Conservation (phyloP, 768 basidiomycete species). For the Suillus alpinus region DNA sequence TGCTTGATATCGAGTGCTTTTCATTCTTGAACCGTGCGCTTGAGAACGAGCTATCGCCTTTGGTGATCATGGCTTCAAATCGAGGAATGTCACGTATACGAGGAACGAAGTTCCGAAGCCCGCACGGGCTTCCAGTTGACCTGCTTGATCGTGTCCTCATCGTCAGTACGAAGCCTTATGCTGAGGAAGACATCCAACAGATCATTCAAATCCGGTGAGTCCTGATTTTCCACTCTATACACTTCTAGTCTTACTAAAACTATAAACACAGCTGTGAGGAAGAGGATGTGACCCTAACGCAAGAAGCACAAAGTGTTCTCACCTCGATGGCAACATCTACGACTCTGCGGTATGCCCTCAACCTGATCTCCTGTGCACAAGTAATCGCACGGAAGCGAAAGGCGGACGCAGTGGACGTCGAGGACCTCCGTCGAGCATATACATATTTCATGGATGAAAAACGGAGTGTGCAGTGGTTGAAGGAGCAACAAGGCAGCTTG, state of each 20-base stretch:
- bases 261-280: constrained; percentile 69
- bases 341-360: constrained; percentile 90
- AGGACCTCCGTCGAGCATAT: constrained; percentile 83
- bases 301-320: constrained; percentile 73
- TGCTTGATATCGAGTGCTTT: constrained; percentile 99
- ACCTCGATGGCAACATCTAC: constrained; percentile 88
- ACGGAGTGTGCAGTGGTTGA: constrained; percentile 87
- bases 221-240: background rate
- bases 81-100: constrained; percentile 92
- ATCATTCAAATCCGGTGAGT: constrained; percentile 87
- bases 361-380: constrained; percentile 91
- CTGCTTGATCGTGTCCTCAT: constrained; percentile 94
- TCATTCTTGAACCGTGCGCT: constrained; percentile 96
- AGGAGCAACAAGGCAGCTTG: constrained; percentile 74
- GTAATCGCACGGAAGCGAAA: constrained; percentile 85
- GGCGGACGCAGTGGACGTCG: constrained; percentile 74
- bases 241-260: constrained; percentile 6
- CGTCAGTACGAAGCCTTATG: constrained; percentile 88
- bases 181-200: constrained; percentile 78
- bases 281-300: constrained; percentile 84
- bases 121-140: constrained; percentile 94
- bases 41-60: constrained; percentile 88
- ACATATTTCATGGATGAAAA: constrained; percentile 92
- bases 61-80: constrained; percentile 99
- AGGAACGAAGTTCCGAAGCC: constrained; percentile 91